Percentiles rank a stretch among this genome's conserved stretches.
Evolutionary conservation across 805 yeast genomes (phyloP).

Genomic region (Kodamaea laetipori): DNA sequence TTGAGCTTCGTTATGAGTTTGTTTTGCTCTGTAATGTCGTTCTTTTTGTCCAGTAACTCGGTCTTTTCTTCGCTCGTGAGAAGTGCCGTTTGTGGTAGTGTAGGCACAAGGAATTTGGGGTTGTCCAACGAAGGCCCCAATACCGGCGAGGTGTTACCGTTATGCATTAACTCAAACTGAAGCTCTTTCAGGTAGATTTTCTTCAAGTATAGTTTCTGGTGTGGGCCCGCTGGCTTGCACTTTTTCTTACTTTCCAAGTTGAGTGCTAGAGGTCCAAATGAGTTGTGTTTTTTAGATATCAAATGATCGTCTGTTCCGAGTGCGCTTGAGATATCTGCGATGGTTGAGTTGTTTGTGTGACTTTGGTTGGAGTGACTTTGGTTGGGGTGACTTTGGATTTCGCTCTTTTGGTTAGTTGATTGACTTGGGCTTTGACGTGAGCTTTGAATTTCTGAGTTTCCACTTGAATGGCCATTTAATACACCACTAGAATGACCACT

Average conservation of each 20-base stretch:
- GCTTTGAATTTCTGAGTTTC: too few relatives aligned
- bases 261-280: slow-evolving; percentile 11
- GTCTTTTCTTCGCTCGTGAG: not conserved
- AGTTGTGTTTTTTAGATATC: not conserved
- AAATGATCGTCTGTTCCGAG: not conserved
- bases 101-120: slow-evolving; percentile 15
- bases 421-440: too few relatives aligned
- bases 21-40: slow-evolving; percentile 27
- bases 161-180: slow-evolving; percentile 35
- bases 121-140: slow-evolving; percentile 16
- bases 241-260: slow-evolving; percentile 6
- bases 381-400: too few relatives aligned
- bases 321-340: slow-evolving; percentile 2
- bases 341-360: not conserved
- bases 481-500: too few relatives aligned
- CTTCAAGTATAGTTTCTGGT: slow-evolving; percentile 23
- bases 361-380: too few relatives aligned
- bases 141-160: slow-evolving; percentile 15
- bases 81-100: slow-evolving; percentile 5
- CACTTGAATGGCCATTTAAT: too few relatives aligned
- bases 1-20: slow-evolving; percentile 37
- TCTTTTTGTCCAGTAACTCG: not conserved
- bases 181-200: slow-evolving; percentile 41
- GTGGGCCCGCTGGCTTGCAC: slow-evolving; percentile 2
- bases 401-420: too few relatives aligned